Base-by-base conservation (phyloP, 2,329 filamentous ascomycete genomes). In the Monosporascus sp. region DNA sequence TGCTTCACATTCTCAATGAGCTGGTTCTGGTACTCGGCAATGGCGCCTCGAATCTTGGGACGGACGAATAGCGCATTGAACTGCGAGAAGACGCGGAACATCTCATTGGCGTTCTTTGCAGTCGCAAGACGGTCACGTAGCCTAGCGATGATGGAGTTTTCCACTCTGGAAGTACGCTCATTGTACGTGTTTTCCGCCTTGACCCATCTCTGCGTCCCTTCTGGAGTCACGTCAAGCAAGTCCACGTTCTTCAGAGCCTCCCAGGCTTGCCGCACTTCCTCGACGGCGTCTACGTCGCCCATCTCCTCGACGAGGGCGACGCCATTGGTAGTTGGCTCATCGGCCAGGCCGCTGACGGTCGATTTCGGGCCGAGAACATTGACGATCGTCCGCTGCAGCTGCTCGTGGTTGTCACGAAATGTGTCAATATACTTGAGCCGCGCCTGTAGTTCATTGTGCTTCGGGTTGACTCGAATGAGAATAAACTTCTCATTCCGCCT, bases 61-160 rank as follows among this genome's bases (percentile, higher is more conserved):
- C 94, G 86, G 53, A 99, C 93, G 63, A 99, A 96, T 31, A 99
- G 85, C 2, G 94, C 94, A 69, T 99, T 99, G 82, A 99, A 99
- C 69, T 97, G 97, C 51, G 94, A 97, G 71, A 99, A 99, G 57
- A 99, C 94, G 52, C 95, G 89, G 71, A 99, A 99, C 94, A 99
- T 99, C 73, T 99, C 95, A 68, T 96, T 97, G 41, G 94, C 94
- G 57, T 91, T 96, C 78, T 96, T 97, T 14, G 94, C 93, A 7
- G 91, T 96, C 16, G 92, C 94, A 52, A 99, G 81, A 54, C 94
- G 88, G 72, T 99, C 94, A 65, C 94, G 84, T 34, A 99, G 79
- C 51, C 91, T 84, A 36, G 94, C 91, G 69, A 99, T 99, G 71
- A 99, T 99, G 3, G 94, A 97, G 73, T 99, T 99, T 70, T 99